Evolutionary conservation across 129 eudicot species (phyloP).

Genomic region (Escallonia herrerae): DNA sequence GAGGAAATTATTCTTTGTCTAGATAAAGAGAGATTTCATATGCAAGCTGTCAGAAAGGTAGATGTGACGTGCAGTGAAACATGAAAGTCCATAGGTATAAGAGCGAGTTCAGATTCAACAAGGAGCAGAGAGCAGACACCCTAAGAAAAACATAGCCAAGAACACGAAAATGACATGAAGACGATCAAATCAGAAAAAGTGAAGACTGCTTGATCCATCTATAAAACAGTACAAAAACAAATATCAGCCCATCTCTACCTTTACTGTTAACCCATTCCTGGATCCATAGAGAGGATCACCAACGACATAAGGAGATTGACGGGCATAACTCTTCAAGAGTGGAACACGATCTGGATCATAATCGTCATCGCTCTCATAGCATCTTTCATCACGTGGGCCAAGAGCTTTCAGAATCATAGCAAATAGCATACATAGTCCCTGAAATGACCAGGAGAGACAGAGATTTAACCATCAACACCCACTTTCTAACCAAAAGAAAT

Average conservation of each 20-base stretch:
- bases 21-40: background rate
- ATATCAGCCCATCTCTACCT: slow-evolving; percentile 23
- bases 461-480: too few relatives aligned
- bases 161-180: background rate
- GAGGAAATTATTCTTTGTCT: too few relatives aligned
- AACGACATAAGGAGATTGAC: slow-evolving; percentile 58
- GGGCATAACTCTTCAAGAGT: slow-evolving; percentile 61
- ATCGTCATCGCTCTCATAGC: slow-evolving; percentile 82
- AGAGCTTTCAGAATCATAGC: slow-evolving; percentile 83
- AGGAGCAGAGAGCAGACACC: background rate
- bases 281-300: slow-evolving; percentile 50
- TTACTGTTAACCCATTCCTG: slow-evolving; percentile 34
- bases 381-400: slow-evolving; percentile 60
- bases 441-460: slow-evolving; percentile 8
- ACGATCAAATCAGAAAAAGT: background rate
- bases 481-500: too few relatives aligned
- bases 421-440: slow-evolving; percentile 61
- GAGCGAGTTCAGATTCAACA: background rate
- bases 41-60: background rate
- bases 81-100: background rate
- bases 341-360: slow-evolving; percentile 66
- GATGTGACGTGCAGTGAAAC: background rate
- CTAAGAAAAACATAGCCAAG: background rate
- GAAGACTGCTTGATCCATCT: background rate
- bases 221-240: too few relatives aligned